Evolutionary conservation across 805 yeast genomes (phyloP), one percentile per base, ranked within the genome.

Genomic region (Candida quercuum): DNA sequence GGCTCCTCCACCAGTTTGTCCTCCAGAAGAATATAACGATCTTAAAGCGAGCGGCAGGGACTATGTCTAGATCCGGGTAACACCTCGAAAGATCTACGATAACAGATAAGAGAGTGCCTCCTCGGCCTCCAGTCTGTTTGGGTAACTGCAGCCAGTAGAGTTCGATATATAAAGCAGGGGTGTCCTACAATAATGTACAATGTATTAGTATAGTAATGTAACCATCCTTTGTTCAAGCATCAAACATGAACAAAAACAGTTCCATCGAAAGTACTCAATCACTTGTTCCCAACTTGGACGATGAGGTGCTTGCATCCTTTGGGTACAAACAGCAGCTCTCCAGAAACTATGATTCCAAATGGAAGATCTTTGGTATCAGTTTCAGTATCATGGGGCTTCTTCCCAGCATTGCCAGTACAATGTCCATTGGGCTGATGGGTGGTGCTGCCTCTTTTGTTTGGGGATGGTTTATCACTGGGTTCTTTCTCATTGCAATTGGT

Each of bases 271-370:
- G n/a, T n/a, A n/a, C n/a, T n/a, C n/a, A n/a, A n/a, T n/a, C n/a
- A n/a, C n/a, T n/a, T n/a, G n/a, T n/a, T n/a, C n/a, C n/a, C n/a
- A 35, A 42, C 24, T 13, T 37, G 9, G 49, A 38, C 27, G 43
- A 43, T 17, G 46, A 41, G 37, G 29, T 45, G 16, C 33, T 47
- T 7, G 49, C 49, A 2, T 31, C 42, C 39, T 70, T 81, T 42
- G 87, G 87, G 4, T 81, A 81, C 57, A 76, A 76, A 53, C 80
- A 78, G 51, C 86, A 81, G 52, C 61, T 81, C 33, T 66, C 64
- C 35, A 68, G 87, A 51, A 67, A 68, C 19, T 78, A 74, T 17
- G 31, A 28, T 52, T 66, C 78, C 3, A 71, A 79, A 3, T 40
- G 74, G 28, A 80, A 76, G 55, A 76, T 77, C 20, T 80, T 80